Base-by-base conservation (phyloP, 1,284 basidiomycete species). In the Ustilago xerochloae region DNA sequence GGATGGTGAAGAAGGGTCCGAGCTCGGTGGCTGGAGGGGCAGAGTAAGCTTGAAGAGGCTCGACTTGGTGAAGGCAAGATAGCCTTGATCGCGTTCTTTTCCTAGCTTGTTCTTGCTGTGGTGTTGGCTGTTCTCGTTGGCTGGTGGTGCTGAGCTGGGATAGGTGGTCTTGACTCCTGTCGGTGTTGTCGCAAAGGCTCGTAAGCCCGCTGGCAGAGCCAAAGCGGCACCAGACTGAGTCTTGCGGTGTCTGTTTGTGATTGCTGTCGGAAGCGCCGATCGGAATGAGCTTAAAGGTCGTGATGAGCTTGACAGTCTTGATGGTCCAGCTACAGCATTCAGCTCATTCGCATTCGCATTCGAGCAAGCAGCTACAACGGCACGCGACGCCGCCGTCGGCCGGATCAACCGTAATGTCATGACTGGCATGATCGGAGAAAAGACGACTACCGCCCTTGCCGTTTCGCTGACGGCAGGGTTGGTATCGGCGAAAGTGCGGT, bases 41-140 rank as follows among this genome's bases (percentile, higher is more conserved):
- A 77, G 54, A 0, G 75, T 77, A 24, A 77, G 63, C 62, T 80
- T 80, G 75, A 80, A 80, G 39, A 80, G 77, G 15, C 75, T 78
- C 18, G 78, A 65, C 57, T 79, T 77, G 28, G 79, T 80, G 47
- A 80, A 80, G 15, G 77, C 72, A 15, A 80, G 70, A 50, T 80
- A 79, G 49, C 79, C 75, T 33, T 73, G 64, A 32, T 74, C 74
- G 9, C 48, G 54, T 36, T 74, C 63, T 6, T 30, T 45, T 41
- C 59, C 62, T 3, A 57, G 51, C 26, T 63, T 65, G 5, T 15
- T 13, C 12, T 47, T 38, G 9, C 32, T n/a, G 33, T 56, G 49
- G 47, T 77, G 63, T 7, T 63, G 47, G 55, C 70, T 70, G 49
- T 69, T 72, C 22, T 70, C 70, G 45, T 64, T 38, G 0, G 65